A percentile compares a stretch with the other conserved stretches of the same genome.
These are phyloP conservation scores for Neurospora cerealis DNA, from an alignment of 495 filamentous ascomycete species.

Conservation along the genomic window DNA sequence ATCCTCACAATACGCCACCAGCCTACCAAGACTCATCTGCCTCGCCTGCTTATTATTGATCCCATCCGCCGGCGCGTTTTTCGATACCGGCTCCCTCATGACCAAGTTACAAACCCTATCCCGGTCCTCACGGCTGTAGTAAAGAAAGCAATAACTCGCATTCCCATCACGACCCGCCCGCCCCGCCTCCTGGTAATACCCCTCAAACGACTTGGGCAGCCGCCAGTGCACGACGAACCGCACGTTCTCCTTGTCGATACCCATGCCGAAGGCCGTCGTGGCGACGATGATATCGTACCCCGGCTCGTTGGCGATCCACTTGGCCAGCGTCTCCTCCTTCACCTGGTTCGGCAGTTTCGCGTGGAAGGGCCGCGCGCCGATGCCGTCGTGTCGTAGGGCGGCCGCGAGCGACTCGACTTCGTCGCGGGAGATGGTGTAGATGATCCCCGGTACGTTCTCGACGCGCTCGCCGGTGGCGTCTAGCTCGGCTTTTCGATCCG, in stretches of 20 bases:
- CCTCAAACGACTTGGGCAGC: constrained; percentile 84
- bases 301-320: constrained; percentile 65
- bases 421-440: constrained; percentile 74
- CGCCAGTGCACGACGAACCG: constrained; percentile 93
- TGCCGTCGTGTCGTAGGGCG: constrained; percentile 47
- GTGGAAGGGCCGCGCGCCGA: constrained; percentile 64
- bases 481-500: constrained; percentile 40
- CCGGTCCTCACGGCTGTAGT: constrained; percentile 76
- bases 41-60: constrained; percentile 21
- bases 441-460: constrained; percentile 68
- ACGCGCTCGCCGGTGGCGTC: constrained; percentile 38
- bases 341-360: constrained; percentile 50
- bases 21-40: constrained; percentile 38
- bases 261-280: constrained; percentile 95
- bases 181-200: constrained; percentile 92
- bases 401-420: constrained; percentile 67
- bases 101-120: constrained; percentile 58
- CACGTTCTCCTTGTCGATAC: constrained; percentile 90
- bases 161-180: constrained; percentile 85
- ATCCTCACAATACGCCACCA: constrained; percentile 75
- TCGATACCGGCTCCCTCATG: constrained; percentile 26
- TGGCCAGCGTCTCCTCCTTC: constrained; percentile 53
- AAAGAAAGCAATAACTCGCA: constrained; percentile 74
- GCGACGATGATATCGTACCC: constrained; percentile 88
- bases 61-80: constrained; percentile 23